A percentile compares a stretch with the other conserved stretches of the same genome.
These are phyloP conservation scores for Sporisorium graminicola DNA, from an alignment of 1,284 basidiomycete genomes.

Conservation along the genomic window DNA sequence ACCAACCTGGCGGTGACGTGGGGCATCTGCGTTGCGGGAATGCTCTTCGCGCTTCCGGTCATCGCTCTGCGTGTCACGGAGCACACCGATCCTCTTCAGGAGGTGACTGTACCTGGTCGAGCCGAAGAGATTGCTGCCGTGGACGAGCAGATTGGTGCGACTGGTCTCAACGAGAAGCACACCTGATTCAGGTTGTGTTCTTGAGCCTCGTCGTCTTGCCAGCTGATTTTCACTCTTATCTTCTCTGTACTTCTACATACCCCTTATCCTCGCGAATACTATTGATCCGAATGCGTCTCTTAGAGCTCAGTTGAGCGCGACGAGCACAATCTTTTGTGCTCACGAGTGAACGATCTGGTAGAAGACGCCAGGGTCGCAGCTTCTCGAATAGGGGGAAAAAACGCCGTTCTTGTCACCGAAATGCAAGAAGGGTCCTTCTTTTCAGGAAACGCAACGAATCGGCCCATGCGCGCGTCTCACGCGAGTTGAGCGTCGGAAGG, in stretches of 20 bases:
- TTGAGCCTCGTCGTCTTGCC: not conserved
- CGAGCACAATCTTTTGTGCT: not conserved
- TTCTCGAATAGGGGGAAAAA: not conserved
- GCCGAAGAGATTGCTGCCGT: conserved; percentile 51
- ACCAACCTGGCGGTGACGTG: conserved; percentile 60
- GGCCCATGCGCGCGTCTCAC: conserved; percentile 6
- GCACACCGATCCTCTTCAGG: conserved; percentile 47
- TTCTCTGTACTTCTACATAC: conserved; percentile 4
- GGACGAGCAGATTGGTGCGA: conserved; percentile 11
- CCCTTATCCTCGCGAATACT: conserved; percentile 1
- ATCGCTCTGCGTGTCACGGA: conserved; percentile 55
- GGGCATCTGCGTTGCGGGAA: conserved; percentile 54
- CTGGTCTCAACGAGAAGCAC: conserved; percentile 25
- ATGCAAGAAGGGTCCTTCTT: not conserved
- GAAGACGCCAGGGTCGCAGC: not conserved
- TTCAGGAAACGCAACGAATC: not conserved
- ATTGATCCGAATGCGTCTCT: not conserved
- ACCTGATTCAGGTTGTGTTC: not conserved
- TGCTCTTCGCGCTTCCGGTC: conserved; percentile 57
- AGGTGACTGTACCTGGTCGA: conserved; percentile 54
- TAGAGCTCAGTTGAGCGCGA: not conserved
- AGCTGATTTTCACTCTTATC: not conserved
- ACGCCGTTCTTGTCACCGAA: conserved; percentile 2
- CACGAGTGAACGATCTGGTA: not conserved
- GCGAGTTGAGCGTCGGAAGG: conserved; percentile 29